Percentiles rank a stretch among this genome's conserved stretches.
These are phyloP conservation scores for Rubia tinctorum DNA, from an alignment of 305 asterid genomes.

Conservation along the genomic window DNA sequence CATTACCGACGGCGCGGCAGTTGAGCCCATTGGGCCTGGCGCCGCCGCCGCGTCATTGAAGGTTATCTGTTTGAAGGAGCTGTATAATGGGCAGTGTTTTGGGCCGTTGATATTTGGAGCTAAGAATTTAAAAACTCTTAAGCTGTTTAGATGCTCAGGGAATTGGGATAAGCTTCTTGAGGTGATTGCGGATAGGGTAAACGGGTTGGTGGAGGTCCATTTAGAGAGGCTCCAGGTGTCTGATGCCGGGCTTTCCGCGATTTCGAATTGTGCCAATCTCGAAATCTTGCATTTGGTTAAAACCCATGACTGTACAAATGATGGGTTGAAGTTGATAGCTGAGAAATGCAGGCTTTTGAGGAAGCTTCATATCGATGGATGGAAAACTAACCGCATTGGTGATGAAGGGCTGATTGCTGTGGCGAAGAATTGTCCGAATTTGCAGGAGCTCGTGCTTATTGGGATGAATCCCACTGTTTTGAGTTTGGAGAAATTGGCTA, in stretches of 20 bases:
- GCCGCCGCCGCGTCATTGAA: constrained; percentile 41
- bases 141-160: constrained; percentile 69
- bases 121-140: constrained; percentile 50
- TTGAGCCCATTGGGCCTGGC: constrained; percentile 57
- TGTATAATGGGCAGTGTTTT: constrained; percentile 66
- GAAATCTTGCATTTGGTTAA: constrained; percentile 73
- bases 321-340: constrained; percentile 52
- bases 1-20: constrained; percentile 43
- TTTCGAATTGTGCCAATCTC: constrained; percentile 52
- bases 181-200: constrained; percentile 34
- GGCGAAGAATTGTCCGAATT: constrained; percentile 53
- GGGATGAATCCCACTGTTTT: constrained; percentile 59
- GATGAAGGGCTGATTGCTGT: constrained; percentile 69
- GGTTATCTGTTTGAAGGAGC: constrained; percentile 60
- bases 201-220: constrained; percentile 58
- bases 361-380: constrained; percentile 77
- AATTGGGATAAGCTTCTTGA: constrained; percentile 76
- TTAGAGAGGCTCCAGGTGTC: constrained; percentile 82
- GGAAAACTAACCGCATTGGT: constrained; percentile 68
- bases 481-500: constrained; percentile 55
- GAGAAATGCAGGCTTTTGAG: constrained; percentile 58
- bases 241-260: constrained; percentile 57
- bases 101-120: constrained; percentile 62
- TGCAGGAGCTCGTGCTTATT: constrained; percentile 64
- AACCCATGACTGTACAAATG: constrained; percentile 65